phyloP scores from a whole-genome alignment of 768 basidiomycete genomes.

The Suillus decipiens region DNA sequence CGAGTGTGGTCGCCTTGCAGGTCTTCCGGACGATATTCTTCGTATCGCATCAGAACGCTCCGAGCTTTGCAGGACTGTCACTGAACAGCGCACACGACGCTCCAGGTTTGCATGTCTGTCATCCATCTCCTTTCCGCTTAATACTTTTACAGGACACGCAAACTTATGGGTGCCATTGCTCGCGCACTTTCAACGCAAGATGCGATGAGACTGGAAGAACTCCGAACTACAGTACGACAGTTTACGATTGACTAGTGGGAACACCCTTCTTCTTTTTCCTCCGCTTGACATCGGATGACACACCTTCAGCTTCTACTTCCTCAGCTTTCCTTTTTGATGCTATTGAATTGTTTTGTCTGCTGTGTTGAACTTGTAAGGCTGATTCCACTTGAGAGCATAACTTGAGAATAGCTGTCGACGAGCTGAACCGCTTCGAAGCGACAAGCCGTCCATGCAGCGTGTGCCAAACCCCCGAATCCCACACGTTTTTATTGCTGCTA shows the following conservation, averaged over 20 bases:
- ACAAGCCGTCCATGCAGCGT: constrained; percentile 47
- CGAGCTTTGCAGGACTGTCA: constrained; percentile 51
- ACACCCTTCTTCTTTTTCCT: constrained; percentile 48
- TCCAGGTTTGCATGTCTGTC: constrained; percentile 43
- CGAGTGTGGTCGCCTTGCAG: constrained; percentile 89
- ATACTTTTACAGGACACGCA: not conserved
- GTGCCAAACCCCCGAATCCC: constrained; percentile 64
- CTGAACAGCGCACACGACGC: constrained; percentile 48
- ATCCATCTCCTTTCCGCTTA: not conserved
- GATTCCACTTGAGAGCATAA: constrained; percentile 65
- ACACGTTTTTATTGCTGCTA: constrained; percentile 38
- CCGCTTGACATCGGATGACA: constrained; percentile 42
- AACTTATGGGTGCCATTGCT: not conserved
- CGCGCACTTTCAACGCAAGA: constrained; percentile 15
- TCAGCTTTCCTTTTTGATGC: constrained; percentile 43
- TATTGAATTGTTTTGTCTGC: constrained; percentile 31
- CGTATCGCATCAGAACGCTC: constrained; percentile 58
- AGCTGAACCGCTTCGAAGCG: constrained; percentile 59
- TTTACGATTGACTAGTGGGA: constrained; percentile 8
- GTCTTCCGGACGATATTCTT: constrained; percentile 72
- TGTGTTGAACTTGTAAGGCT: constrained; percentile 2
- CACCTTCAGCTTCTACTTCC: constrained; percentile 27
- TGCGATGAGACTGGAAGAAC: constrained; percentile 20
- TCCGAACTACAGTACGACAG: constrained; percentile 18
- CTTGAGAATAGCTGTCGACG: constrained; percentile 58